phyloP scores from a whole-genome alignment of 164 flowering plant species.

The Vitis riparia region DNA sequence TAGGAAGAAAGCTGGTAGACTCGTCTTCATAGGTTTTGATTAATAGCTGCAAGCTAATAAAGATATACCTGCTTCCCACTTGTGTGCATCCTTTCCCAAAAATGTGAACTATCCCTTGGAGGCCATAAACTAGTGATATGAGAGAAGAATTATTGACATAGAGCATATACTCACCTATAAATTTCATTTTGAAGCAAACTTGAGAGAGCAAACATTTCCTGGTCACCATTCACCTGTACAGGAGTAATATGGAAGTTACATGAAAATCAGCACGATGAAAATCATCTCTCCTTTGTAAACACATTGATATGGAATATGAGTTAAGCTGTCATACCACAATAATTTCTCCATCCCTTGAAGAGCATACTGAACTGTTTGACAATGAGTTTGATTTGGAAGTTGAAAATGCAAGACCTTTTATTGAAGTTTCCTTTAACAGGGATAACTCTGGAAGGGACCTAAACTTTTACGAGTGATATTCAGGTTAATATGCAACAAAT shows the following conservation, averaged over 20 bases:
- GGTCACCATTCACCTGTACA: slow-evolving; percentile 74
- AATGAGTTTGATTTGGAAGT: slow-evolving; percentile 24
- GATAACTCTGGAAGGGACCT: slow-evolving; percentile 89
- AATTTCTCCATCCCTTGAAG: slow-evolving; percentile 70
- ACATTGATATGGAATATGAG: background rate
- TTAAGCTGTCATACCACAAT: slow-evolving; percentile 48
- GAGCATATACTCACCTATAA: slow-evolving; percentile 49
- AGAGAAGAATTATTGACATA: background rate
- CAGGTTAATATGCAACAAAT: slow-evolving; percentile 1
- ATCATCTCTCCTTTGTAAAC: background rate
- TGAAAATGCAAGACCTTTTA: slow-evolving; percentile 58
- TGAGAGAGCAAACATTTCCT: slow-evolving; percentile 68
- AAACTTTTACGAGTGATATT: background rate
- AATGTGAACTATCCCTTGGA: no score
- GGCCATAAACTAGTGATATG: no score
- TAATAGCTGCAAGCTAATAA: no score
- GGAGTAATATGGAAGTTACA: slow-evolving; percentile 1
- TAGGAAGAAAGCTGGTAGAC: no score
- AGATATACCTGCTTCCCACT: no score
- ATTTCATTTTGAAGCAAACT: slow-evolving; percentile 41
- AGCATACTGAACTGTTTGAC: slow-evolving; percentile 38
- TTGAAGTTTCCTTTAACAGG: slow-evolving; percentile 60
- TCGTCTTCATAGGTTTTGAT: no score
- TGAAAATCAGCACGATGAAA: background rate
- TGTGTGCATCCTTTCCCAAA: no score